Conservation (phyloP, 2,329 filamentous ascomycete species). For the Alternaria postmessia region DNA sequence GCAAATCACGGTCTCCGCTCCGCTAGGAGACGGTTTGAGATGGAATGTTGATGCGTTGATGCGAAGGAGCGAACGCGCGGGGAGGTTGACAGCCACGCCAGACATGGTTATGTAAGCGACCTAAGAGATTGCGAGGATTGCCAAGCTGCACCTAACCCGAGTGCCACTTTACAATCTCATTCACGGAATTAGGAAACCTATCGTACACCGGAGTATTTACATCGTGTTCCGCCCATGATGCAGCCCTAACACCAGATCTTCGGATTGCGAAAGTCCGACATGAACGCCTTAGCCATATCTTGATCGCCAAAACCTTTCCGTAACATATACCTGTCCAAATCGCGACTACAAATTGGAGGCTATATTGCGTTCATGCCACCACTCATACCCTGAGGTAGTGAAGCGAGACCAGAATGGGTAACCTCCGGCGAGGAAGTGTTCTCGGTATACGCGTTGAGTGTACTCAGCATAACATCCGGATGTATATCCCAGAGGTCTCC, state of each 20-base stretch:
- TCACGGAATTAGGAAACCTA: no score
- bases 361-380: neutral
- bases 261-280: neutral
- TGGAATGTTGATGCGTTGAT: neutral
- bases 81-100: neutral
- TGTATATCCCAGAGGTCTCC: neutral
- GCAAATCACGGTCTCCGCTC: neutral
- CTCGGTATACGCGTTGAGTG: conserved; percentile 2
- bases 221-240: neutral
- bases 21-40: neutral
- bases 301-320: neutral
- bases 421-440: neutral
- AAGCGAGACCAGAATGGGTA: conserved; percentile 1
- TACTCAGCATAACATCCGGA: neutral
- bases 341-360: neutral
- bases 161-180: no score
- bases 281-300: neutral
- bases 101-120: neutral
- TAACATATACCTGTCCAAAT: neutral
- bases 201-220: neutral
- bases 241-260: neutral
- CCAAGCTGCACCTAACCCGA: neutral
- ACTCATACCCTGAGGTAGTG: neutral
- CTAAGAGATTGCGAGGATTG: neutral
- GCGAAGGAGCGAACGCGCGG: conserved; percentile 2